phyloP scores from a whole-genome alignment of 192 early-diverging fungal species.

The Thoreauomyces humboldtii region DNA sequence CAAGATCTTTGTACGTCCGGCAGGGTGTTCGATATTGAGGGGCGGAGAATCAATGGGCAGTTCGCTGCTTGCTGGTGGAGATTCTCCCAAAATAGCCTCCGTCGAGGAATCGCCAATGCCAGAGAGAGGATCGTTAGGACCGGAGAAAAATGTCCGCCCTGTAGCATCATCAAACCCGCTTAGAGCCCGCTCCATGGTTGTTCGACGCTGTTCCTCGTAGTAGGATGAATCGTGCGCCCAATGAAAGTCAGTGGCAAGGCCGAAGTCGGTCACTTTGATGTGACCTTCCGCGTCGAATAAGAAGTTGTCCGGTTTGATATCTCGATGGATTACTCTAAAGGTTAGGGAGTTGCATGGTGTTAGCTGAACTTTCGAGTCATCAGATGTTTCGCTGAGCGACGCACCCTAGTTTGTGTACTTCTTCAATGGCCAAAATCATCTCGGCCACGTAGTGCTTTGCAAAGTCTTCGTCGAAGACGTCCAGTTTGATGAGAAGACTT shows the following conservation, averaged over 20 bases:
- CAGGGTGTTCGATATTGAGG: conserved; percentile 6
- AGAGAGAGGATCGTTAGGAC: background rate
- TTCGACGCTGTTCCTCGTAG: conserved; percentile 56
- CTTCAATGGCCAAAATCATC: conserved; percentile 53
- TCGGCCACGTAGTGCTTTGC: conserved; percentile 46
- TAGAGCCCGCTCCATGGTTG: conserved; percentile 29
- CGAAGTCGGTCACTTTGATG: conserved; percentile 69
- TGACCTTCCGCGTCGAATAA: conserved; percentile 65
- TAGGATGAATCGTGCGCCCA: conserved; percentile 63
- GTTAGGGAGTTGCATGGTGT: no score
- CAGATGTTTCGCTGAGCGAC: no score
- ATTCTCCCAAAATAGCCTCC: background rate
- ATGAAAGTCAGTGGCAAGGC: conserved; percentile 67
- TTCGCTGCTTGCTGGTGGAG: background rate
- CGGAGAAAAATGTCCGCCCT: background rate
- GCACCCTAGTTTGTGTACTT: conserved; percentile 51
- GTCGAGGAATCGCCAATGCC: background rate
- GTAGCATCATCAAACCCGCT: background rate
- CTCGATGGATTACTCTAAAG: conserved; percentile 51
- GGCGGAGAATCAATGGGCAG: conserved; percentile 13
- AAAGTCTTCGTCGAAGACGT: conserved; percentile 51
- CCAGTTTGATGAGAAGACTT: conserved; percentile 46
- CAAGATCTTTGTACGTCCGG: conserved; percentile 30
- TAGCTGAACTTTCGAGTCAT: no score
- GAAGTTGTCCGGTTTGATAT: conserved; percentile 76